Base-by-base conservation (phyloP, 1,284 basidiomycete genomes). In the Naganishia liquefaciens region DNA sequence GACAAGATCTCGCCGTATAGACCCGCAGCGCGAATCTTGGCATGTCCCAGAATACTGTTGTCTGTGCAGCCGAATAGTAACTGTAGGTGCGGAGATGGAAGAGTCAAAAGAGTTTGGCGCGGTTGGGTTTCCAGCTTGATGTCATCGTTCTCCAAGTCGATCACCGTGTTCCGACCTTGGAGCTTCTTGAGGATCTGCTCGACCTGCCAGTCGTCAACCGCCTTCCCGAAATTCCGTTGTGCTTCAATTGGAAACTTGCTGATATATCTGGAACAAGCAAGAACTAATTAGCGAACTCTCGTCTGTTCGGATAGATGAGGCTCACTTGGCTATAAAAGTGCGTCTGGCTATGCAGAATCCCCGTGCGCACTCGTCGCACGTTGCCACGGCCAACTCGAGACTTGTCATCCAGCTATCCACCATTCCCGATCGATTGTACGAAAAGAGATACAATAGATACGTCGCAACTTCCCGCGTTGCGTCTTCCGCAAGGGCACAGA, bases 401-500 rank as follows among this genome's bases (percentile, higher is more conserved):
- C 80, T 82, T 19, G 74, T 73, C 73, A 86, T 85, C 89, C 89
- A 93, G 49, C 79, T 74, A 2, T 83, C 79, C 5, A 89, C 86
- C 17, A 81, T 80, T 0, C 77, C 73, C 65, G 85, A 85, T 57
- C 74, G 66, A 30, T 84, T 80, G 71, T 91, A 93, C 4, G 91
- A 91, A 72, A 89, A 88, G 50, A 93, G 77, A 67, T 90, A 84
- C 57, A 93, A 80, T 54, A 91, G 82, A 78, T 91, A 94, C 0
- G 85, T 86, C 0, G 91, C 89, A 1, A 87, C 84, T 39, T 74
- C 57, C 33, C 57, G 39, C 30, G 57, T 50, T 50, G 33, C 57
- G 9, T 60, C 57, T 49, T 60, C 46, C 28, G 57, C 57, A 19
- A 30, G 46, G 7, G 21, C 7, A 27, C 57, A 60, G 44, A 60